Percentiles rank a stretch among this genome's conserved stretches.
These are phyloP conservation scores for Amauroascus verrucosus DNA, from an alignment of 2,329 filamentous ascomycete species.

Conservation along the genomic window DNA sequence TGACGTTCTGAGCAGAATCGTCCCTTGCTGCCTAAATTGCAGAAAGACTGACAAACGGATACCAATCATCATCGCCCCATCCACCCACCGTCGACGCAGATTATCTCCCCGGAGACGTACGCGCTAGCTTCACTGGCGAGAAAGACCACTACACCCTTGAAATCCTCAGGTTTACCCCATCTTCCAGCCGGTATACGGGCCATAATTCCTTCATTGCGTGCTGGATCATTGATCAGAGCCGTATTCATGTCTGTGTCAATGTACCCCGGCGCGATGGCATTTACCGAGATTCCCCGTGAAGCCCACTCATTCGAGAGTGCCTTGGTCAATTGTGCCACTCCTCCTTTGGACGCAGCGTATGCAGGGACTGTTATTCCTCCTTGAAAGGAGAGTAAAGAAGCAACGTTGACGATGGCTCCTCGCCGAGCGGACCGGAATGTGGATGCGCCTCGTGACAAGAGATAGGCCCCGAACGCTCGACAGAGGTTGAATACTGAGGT, in stretches of 20 bases:
- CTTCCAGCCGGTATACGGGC: slow-evolving; percentile 17
- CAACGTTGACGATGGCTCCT: slow-evolving; percentile 71
- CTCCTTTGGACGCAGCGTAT: slow-evolving; percentile 78
- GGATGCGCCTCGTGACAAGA: slow-evolving; percentile 48
- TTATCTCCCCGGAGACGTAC: slow-evolving; percentile 44
- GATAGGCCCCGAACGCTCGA: slow-evolving; percentile 68
- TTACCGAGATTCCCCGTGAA: slow-evolving; percentile 66
- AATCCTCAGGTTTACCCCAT: slow-evolving; percentile 18
- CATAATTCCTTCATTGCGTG: slow-evolving; percentile 58
- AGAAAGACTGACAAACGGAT: background rate
- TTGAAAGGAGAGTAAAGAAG: slow-evolving; percentile 70
- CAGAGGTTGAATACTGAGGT: slow-evolving; percentile 68
- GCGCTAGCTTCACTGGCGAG: slow-evolving; percentile 19
- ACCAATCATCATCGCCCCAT: slow-evolving; percentile 76
- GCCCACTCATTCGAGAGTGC: slow-evolving; percentile 81
- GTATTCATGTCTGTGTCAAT: slow-evolving; percentile 92
- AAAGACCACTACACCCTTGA: slow-evolving; percentile 19
- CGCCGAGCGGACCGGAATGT: slow-evolving; percentile 42
- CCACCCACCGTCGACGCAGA: slow-evolving; percentile 85
- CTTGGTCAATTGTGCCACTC: slow-evolving; percentile 75
- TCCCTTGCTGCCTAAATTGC: background rate
- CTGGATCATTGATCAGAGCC: slow-evolving; percentile 63
- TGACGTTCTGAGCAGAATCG: background rate
- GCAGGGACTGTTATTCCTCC: slow-evolving; percentile 81
- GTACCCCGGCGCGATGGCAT: slow-evolving; percentile 82